Evolutionary conservation across 2,329 filamentous ascomycete genomes (phyloP).

Genomic region (Aspergillus hiratsukae): DNA sequence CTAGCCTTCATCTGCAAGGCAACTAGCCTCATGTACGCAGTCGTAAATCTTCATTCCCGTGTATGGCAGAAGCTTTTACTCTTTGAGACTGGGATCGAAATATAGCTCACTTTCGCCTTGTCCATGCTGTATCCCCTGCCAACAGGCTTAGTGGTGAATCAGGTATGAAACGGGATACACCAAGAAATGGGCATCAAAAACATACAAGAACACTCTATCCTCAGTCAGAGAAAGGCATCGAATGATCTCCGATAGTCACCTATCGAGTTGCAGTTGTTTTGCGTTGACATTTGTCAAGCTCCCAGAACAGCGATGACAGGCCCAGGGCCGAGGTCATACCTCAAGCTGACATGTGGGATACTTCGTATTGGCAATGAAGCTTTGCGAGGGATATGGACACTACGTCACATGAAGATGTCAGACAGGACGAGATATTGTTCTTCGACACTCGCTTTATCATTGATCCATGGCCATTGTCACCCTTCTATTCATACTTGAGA

Average conservation of each 20-base stretch:
- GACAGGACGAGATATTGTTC: background rate
- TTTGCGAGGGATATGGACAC: background rate
- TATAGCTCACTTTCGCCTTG: background rate
- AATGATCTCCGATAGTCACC: background rate
- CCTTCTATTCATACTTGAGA: too few relatives aligned
- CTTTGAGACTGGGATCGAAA: background rate
- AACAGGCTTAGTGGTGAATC: background rate
- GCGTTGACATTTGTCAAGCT: background rate
- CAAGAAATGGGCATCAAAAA: background rate
- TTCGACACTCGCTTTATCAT: background rate
- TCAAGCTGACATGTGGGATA: background rate
- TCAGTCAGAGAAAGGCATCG: background rate
- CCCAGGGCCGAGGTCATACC: background rate
- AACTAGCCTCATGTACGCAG: background rate
- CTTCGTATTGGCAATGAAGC: background rate
- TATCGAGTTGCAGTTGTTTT: background rate
- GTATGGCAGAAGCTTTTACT: background rate
- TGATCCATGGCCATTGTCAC: background rate
- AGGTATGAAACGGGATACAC: background rate
- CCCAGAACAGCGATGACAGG: background rate
- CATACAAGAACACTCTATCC: background rate
- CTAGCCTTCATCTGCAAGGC: background rate
- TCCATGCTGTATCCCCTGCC: background rate
- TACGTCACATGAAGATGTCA: background rate
- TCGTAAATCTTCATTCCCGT: background rate